A percentile compares a stretch with the other conserved stretches of the same genome.
phyloP scores from a whole-genome alignment of 164 flowering plant species.

The Euptelea pleiosperma region DNA sequence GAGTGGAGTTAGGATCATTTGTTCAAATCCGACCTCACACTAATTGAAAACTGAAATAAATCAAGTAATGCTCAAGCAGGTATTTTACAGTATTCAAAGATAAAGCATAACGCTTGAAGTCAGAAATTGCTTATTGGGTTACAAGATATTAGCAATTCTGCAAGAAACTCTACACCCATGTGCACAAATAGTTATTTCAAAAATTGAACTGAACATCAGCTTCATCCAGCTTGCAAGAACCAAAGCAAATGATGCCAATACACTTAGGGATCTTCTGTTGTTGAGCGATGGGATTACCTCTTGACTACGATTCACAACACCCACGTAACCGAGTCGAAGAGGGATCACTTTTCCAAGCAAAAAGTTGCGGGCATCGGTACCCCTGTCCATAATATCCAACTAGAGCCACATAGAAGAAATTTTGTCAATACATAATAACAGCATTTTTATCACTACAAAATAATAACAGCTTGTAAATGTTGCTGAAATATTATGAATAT shows the following conservation, averaged over 20 bases:
- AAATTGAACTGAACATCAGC: not conserved
- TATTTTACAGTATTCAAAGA: no score
- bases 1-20: no score
- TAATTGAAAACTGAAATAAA: no score
- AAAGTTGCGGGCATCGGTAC: slow-evolving; percentile 36
- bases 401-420: slow-evolving; percentile 13
- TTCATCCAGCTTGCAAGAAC: not conserved
- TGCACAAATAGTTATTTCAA: not conserved
- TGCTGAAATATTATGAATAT: not conserved
- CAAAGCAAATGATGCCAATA: not conserved
- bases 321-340: slow-evolving; percentile 39
- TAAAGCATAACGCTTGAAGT: no score
- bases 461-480: slow-evolving; percentile 1
- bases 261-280: not conserved
- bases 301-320: slow-evolving; percentile 43
- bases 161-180: not conserved
- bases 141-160: not conserved
- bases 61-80: no score
- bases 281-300: slow-evolving; percentile 19
- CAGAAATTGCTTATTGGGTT: not conserved
- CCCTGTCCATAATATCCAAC: slow-evolving; percentile 40
- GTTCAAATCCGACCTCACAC: no score
- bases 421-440: not conserved
- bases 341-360: slow-evolving; percentile 43
- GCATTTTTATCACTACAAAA: no score